Conservation (phyloP, 164 flowering plant genomes). For the Tinospora cordifolia region DNA sequence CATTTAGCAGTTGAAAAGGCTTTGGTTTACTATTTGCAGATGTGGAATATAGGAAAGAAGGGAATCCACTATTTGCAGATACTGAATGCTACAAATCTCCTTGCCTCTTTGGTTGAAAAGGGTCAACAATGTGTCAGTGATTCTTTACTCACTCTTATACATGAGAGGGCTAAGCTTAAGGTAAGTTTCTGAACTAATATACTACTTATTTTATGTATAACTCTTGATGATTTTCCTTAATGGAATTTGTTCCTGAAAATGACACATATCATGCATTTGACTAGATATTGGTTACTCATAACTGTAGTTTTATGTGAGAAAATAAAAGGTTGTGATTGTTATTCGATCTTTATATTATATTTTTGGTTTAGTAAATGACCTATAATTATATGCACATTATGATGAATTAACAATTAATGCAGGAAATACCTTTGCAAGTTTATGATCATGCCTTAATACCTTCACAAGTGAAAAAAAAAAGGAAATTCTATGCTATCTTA, state of each 20-base stretch:
- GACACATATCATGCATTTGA: not conserved
- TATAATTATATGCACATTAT: too few species aligned
- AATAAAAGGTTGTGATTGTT: too few species aligned
- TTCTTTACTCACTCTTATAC: conserved; percentile 90
- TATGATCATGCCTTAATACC: too few species aligned
- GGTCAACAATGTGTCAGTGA: conserved; percentile 92
- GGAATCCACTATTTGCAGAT: conserved; percentile 64
- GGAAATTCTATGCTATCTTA: too few species aligned
- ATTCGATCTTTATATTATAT: too few species aligned
- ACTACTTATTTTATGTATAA: not conserved
- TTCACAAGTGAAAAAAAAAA: too few species aligned
- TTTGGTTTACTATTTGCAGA: conserved; percentile 7
- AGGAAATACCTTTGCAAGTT: too few species aligned
- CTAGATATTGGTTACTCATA: not conserved
- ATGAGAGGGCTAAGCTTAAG: conserved; percentile 94
- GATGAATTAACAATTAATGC: not conserved
- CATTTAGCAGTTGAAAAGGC: not conserved
- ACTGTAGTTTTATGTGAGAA: too few species aligned
- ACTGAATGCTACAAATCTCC: conserved; percentile 59
- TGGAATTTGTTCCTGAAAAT: not conserved
- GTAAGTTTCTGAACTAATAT: conserved; percentile 21
- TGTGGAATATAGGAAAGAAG: too few species aligned
- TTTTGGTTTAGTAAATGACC: too few species aligned
- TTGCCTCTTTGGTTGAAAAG: conserved; percentile 50
- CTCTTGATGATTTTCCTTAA: too few species aligned